Evolutionary conservation across 2,329 filamentous ascomycete species (phyloP).

Genomic region (Clonostachys chloroleuca): DNA sequence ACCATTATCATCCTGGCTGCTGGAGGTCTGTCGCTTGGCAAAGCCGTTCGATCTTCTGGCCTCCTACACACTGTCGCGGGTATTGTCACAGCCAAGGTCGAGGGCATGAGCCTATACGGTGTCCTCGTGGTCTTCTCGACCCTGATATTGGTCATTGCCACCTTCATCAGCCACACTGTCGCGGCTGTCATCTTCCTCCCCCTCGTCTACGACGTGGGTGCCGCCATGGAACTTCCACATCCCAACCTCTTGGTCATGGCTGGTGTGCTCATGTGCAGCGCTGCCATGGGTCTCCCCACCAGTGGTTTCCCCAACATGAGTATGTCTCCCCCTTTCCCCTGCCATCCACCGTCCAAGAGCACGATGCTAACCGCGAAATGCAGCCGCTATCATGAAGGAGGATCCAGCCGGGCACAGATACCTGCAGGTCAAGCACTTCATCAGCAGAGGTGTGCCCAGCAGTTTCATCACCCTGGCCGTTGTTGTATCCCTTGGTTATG

Average conservation of each 20-base stretch:
- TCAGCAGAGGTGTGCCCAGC: constrained; percentile 86
- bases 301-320: constrained; percentile 99
- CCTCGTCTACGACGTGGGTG: constrained; percentile 81
- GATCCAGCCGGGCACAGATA: constrained; percentile 91
- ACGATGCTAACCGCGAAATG: constrained; percentile 9
- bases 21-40: constrained; percentile 86
- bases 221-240: constrained; percentile 81
- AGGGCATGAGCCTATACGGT: constrained; percentile 77
- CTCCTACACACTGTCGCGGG: constrained; percentile 83
- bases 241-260: constrained; percentile 96
- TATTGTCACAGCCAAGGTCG: constrained; percentile 68
- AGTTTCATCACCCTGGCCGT: constrained; percentile 78
- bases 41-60: constrained; percentile 90
- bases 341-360: neutral
- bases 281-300: constrained; percentile 93
- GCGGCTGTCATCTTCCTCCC: constrained; percentile 93
- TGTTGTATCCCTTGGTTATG: constrained; percentile 86
- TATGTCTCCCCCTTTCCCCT: constrained; percentile 46
- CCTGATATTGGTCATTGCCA: constrained; percentile 87
- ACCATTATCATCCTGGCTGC: constrained; percentile 98
- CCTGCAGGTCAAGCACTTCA: constrained; percentile 87
- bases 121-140: constrained; percentile 81
- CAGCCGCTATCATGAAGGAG: constrained; percentile 99
- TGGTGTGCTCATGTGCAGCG: constrained; percentile 90
- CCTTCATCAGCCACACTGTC: constrained; percentile 96